Base-by-base conservation (phyloP, 2,329 filamentous ascomycete species). In the Ascochyta koolunga region DNA sequence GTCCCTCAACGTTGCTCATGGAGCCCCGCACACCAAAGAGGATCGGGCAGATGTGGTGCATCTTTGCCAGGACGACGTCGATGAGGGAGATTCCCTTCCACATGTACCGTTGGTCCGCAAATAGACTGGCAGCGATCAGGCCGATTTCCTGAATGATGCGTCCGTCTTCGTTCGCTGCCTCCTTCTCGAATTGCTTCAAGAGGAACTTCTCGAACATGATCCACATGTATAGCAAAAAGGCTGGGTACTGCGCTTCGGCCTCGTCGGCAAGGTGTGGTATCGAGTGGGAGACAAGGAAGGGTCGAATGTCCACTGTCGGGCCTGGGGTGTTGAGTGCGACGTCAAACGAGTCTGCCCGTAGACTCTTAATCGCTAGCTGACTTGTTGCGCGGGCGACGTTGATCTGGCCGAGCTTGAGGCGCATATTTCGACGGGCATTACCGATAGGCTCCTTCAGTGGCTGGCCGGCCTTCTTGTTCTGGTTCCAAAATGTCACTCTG, bases 11-110 rank as follows among this genome's bases (percentile, higher is more conserved):
- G 0, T 87, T 96, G 57, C 82, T 86, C 71, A 96, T 91, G 58
- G 80, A 86, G 21, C 91, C 93, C 37, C 85, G 83, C 60, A 93
- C 85, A 16, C 93, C 93, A 71, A 96, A 98, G 0, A 99, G 79
- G 1, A 92, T 87, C 0, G 95, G 93, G 66, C 91, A 96, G 3
- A 85, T 81, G 15, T 89, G 81, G 55, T 92, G 86, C 67, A 90
- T 89, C 74, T 98, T 97, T 49, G 93, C 88, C 67, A 96, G 88
- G 25, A 98, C 80, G 54, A 98, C 90, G 69, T 96, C 90, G 46
- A 91, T 87, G 53, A 96, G 80, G 1, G 87, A 83, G 41, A 83
- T 76, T 8, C 86, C 88, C 44, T 87, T 83, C 81, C 86, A 89
- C 48, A 83, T 79, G 67, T 90, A 89, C 15, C 85, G 81, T 16